Percentiles rank a stretch among this genome's conserved stretches.
Evolutionary conservation across 23 red algal species (phyloP).

Genomic region (Cyanidioschyzon merolae): DNA sequence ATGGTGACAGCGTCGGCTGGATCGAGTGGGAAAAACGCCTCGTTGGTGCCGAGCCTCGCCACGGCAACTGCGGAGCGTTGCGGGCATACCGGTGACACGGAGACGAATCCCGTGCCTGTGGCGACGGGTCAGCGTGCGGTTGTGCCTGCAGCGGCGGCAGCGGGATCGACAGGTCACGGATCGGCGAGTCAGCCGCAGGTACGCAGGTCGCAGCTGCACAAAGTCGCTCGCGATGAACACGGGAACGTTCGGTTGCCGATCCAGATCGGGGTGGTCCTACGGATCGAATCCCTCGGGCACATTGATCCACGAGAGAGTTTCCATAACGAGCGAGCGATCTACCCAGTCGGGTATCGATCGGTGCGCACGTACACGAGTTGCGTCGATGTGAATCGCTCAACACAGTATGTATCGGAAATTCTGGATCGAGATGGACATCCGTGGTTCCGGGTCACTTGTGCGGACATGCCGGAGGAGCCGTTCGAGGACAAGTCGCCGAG

Average conservation of each 20-base stretch:
- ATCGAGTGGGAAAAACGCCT: not conserved
- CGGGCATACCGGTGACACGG: not conserved
- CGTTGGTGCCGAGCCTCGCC: not conserved
- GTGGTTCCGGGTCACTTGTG: slow-evolving; percentile 35
- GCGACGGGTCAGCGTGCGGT: not conserved
- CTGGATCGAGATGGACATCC: slow-evolving; percentile 29
- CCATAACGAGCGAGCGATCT: slow-evolving; percentile 40
- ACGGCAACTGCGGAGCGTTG: not conserved
- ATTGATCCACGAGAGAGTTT: slow-evolving; percentile 34
- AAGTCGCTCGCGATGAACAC: slow-evolving; percentile 12
- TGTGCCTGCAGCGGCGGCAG: not conserved
- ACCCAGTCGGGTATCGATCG: slow-evolving; percentile 48
- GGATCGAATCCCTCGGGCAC: slow-evolving; percentile 24
- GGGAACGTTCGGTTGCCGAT: slow-evolving; percentile 28
- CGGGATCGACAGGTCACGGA: no score
- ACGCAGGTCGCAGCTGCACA: slow-evolving; percentile 28
- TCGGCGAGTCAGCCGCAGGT: not conserved
- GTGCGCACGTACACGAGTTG: slow-evolving; percentile 23
- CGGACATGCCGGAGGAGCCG: slow-evolving; percentile 11
- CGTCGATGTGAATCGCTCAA: slow-evolving; percentile 10
- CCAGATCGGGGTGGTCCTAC: slow-evolving; percentile 28
- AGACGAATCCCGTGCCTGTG: not conserved
- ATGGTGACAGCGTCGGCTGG: not conserved
- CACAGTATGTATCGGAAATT: slow-evolving; percentile 40
- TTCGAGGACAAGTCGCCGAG: slow-evolving; percentile 30